Percentiles rank a stretch among this genome's conserved stretches.
Evolutionary conservation across 164 flowering plant genomes (phyloP).

Genomic region (Chimonanthus salicifolius): DNA sequence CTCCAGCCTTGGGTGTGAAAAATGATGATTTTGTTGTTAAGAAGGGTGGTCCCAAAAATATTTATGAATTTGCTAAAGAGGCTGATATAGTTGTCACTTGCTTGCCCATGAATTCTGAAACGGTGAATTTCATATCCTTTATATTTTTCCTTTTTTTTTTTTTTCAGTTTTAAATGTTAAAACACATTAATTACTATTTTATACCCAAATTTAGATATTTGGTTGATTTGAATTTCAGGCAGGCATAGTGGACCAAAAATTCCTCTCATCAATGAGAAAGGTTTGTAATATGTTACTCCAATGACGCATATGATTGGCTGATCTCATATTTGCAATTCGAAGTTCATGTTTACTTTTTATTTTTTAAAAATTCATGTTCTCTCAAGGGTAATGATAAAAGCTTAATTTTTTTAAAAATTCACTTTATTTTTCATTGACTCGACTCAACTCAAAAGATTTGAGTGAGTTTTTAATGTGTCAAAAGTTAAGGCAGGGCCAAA

Average conservation of each 20-base stretch:
- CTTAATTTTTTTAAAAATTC: too few species aligned
- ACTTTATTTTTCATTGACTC: too few species aligned
- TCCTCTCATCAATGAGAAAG: constrained; percentile 87
- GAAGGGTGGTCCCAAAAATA: constrained; percentile 65
- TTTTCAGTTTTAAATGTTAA: not conserved
- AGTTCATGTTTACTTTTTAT: too few species aligned
- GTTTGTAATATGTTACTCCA: constrained; percentile 28
- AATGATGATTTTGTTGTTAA: constrained; percentile 55
- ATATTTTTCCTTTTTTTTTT: not conserved
- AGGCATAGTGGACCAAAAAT: constrained; percentile 59
- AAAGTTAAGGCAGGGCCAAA: too few species aligned
- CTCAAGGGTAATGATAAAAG: too few species aligned
- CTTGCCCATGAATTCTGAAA: constrained; percentile 58
- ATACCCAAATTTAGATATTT: constrained; percentile 5
- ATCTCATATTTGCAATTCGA: not conserved
- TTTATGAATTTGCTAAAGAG: constrained; percentile 55
- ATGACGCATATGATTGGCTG: not conserved
- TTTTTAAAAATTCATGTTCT: too few species aligned
- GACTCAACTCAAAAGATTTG: too few species aligned
- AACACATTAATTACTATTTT: not conserved
- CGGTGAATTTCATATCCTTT: constrained; percentile 36
- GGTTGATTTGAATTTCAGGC: constrained; percentile 40
- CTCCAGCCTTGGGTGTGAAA: constrained; percentile 16
- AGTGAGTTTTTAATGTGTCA: too few species aligned
- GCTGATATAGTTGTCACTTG: constrained; percentile 83